Evolutionary conservation across 2,329 filamentous ascomycete genomes (phyloP).

Genomic region (Pseudocercospora vitis): DNA sequence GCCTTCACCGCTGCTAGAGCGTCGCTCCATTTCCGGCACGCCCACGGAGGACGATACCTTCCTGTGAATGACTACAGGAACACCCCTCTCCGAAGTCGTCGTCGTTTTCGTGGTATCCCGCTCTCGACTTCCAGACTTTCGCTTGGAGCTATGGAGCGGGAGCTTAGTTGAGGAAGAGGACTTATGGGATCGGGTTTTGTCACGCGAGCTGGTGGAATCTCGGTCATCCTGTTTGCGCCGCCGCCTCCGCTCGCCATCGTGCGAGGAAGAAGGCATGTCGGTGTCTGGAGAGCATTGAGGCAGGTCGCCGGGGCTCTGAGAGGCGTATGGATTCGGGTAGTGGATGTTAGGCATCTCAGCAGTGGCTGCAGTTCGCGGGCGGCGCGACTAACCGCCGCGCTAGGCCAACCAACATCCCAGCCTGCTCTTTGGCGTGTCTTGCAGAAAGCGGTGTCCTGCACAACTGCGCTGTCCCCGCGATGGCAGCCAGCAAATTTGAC

Average conservation of each 20-base stretch:
- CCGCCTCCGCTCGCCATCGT: slow-evolving; percentile 31
- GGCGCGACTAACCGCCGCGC: slow-evolving; percentile 1
- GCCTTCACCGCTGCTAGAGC: slow-evolving; percentile 38
- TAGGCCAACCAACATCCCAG: not conserved
- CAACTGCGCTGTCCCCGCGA: not conserved
- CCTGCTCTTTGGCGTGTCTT: not conserved
- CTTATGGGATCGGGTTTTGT: slow-evolving; percentile 34
- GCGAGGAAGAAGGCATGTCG: slow-evolving; percentile 16
- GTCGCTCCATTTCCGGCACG: slow-evolving; percentile 50
- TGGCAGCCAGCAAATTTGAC: not conserved
- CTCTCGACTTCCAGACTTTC: slow-evolving; percentile 31
- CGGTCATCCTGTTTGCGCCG: slow-evolving; percentile 35
- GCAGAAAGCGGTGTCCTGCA: too few relatives aligned
- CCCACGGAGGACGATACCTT: slow-evolving; percentile 30
- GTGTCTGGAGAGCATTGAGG: slow-evolving; percentile 17
- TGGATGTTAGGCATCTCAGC: slow-evolving; percentile 1
- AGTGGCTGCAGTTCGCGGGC: not conserved
- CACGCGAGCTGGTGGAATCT: slow-evolving; percentile 31
- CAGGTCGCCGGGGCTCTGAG: slow-evolving; percentile 10
- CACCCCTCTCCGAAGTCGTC: slow-evolving; percentile 12
- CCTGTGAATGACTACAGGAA: slow-evolving; percentile 4
- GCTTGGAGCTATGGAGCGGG: slow-evolving; percentile 23
- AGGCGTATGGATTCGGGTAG: not conserved
- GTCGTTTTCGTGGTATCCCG: slow-evolving; percentile 26
- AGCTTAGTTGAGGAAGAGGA: slow-evolving; percentile 32